phyloP scores from a whole-genome alignment of 768 basidiomycete genomes.

The Podaxis rugospora region DNA sequence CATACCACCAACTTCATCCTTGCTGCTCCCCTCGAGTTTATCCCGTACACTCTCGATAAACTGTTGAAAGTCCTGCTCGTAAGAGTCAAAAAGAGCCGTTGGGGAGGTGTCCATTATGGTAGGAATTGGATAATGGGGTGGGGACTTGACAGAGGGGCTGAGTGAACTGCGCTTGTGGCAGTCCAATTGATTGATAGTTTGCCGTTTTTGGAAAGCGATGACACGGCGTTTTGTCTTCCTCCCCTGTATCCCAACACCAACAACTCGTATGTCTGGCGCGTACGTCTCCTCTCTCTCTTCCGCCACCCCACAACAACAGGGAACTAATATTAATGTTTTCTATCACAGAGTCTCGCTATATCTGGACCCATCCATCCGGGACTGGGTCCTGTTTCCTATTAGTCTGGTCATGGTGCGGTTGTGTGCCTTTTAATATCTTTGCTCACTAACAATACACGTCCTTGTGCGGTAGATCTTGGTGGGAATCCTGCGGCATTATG shows the following conservation, averaged over 20 bases:
- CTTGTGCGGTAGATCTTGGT: conserved; percentile 70
- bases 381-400: conserved; percentile 93
- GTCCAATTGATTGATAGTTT: not conserved
- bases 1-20: conserved; percentile 68
- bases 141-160: conserved; percentile 4
- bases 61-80: conserved; percentile 89
- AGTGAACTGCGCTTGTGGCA: not conserved
- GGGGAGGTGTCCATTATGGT: conserved; percentile 76
- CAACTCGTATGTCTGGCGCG: conserved; percentile 31
- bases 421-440: not conserved
- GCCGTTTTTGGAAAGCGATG: not conserved
- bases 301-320: not conserved
- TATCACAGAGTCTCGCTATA: conserved; percentile 49
- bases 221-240: not conserved
- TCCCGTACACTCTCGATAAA: conserved; percentile 70
- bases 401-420: conserved; percentile 88
- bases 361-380: conserved; percentile 94
- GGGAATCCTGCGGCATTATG: conserved; percentile 89
- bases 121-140: not conserved
- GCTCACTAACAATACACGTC: not conserved
- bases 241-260: not conserved
- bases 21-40: conserved; percentile 65
- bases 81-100: conserved; percentile 83
- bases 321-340: not conserved
- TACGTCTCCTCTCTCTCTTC: conserved; percentile 23